Evolutionary conservation across 2,329 filamentous ascomycete species (phyloP), one percentile per base, ranked within the genome.

Genomic region (Colletotrichum sp.): DNA sequence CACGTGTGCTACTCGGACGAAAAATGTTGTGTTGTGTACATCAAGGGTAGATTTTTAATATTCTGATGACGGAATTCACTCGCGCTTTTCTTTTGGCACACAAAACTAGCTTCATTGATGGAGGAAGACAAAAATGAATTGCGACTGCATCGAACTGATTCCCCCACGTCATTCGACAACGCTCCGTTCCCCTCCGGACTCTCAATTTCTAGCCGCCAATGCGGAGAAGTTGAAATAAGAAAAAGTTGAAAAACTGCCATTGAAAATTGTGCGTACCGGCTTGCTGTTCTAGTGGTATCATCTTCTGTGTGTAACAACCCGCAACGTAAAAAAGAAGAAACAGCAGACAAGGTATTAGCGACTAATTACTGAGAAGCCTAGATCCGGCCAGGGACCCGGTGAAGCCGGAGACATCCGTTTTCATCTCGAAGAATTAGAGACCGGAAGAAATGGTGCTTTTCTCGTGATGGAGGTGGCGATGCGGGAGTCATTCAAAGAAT

Each of bases 271-370:
- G 71, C 70, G 30, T 74, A 48, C 66, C 65, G 74, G 64, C 74
- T 74, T 70, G 66, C 71, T 77, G 69, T 74, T 78, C 77, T 77
- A 78, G 69, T 78, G 77, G 77, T 78, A 78, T 78, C 76, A 78
- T 78, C 73, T 76, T 71, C 52, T 67, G 76, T 64, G 59, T 67
- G 55, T 64, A 71, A 77, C 43, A 67, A 78, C 69, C 69, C 64
- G 71, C 76, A 73, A 73, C 32, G 58, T 21, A 52, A 73, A 77
- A 73, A 71, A 52, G 34, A 52, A 55, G 58, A 68, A 68, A 62
- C 56, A 63, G 73, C 63, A 74, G 36, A 69, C 43, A 52, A 70
- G 66, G 52, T 71, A 78, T 70, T 74, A 73, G 48, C 64, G 59
- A 74, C 38, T 66, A 43, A 55, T 65, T 59, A 66, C 32, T 65